A percentile compares a stretch with the other conserved stretches of the same genome.
Evolutionary conservation across 2,329 filamentous ascomycete genomes (phyloP).

Genomic region (Grosmannia penicillata): DNA sequence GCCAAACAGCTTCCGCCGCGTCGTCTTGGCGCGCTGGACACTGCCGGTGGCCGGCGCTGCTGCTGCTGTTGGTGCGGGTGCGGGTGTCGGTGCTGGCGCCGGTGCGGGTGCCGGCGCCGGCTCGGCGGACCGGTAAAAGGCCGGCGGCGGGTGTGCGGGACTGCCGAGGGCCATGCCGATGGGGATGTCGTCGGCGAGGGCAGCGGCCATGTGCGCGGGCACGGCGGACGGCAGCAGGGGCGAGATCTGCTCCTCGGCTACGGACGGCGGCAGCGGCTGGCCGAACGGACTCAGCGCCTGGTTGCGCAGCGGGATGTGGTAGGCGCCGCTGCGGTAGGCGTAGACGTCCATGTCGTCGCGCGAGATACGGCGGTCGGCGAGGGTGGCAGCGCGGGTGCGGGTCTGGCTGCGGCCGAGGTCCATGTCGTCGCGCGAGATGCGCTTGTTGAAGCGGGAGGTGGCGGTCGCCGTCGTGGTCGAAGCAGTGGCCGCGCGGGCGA

Average conservation of each 20-base stretch:
- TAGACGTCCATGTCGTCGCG: constrained; percentile 25
- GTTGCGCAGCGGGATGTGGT: constrained; percentile 26
- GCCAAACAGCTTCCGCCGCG: constrained; percentile 45
- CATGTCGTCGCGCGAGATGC: constrained; percentile 27
- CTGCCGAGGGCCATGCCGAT: constrained; percentile 68
- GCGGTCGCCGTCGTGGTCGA: not conserved
- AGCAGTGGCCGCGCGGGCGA: not conserved
- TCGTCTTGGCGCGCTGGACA: constrained; percentile 30
- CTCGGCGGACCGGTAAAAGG: not conserved
- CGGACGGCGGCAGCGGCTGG: constrained; percentile 25
- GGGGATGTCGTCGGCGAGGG: constrained; percentile 25
- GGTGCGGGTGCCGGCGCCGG: not conserved
- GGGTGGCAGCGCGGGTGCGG: not conserved
- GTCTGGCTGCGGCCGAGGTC: constrained; percentile 13
- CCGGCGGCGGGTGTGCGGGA: constrained; percentile 32
- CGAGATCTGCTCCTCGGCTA: constrained; percentile 25
- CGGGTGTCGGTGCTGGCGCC: too few relatives aligned
- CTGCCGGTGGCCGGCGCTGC: not conserved
- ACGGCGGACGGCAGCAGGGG: constrained; percentile 15
- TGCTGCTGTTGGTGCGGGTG: not conserved
- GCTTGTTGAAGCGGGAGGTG: not conserved
- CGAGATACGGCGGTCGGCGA: constrained; percentile 18
- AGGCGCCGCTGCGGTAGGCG: constrained; percentile 15
- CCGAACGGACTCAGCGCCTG: too few relatives aligned
- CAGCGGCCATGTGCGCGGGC: constrained; percentile 24